Percentiles rank a stretch among this genome's conserved stretches.
phyloP scores from a whole-genome alignment of 257 asterid genomes.

The Nicotiana benthamiana region DNA sequence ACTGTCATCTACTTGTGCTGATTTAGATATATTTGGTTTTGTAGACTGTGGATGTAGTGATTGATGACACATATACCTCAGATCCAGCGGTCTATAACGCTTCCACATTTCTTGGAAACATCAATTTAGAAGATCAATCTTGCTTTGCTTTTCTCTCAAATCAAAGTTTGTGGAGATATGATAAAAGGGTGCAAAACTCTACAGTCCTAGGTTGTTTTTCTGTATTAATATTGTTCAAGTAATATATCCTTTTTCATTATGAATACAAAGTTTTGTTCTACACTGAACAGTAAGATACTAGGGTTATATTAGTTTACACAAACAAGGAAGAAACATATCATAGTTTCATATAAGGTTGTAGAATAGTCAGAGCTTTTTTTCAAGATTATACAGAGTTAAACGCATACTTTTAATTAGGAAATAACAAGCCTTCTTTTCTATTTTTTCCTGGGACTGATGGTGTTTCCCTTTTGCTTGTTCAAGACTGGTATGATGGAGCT shows the following conservation, averaged over 20 bases:
- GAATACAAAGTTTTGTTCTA: background rate
- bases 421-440: background rate
- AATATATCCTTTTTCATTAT: too few species aligned
- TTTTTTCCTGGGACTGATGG: background rate
- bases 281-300: background rate
- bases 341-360: background rate
- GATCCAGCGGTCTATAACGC: conserved; percentile 50
- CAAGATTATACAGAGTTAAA: background rate
- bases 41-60: conserved; percentile 85
- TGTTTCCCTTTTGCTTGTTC: conserved; percentile 2
- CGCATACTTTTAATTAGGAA: background rate
- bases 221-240: too few species aligned
- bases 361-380: background rate
- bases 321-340: background rate
- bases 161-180: conserved; percentile 88
- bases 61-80: conserved; percentile 61
- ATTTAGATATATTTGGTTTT: background rate
- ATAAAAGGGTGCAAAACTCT: conserved; percentile 56
- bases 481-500: conserved; percentile 94
- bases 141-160: conserved; percentile 72
- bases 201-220: conserved; percentile 42
- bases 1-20: background rate
- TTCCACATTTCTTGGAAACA: conserved; percentile 57
- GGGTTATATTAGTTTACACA: background rate
- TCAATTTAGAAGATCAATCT: conserved; percentile 61